These are phyloP conservation scores for Fusarium temperatum DNA, from an alignment of 2,329 filamentous ascomycete genomes.

Conservation along the genomic window DNA sequence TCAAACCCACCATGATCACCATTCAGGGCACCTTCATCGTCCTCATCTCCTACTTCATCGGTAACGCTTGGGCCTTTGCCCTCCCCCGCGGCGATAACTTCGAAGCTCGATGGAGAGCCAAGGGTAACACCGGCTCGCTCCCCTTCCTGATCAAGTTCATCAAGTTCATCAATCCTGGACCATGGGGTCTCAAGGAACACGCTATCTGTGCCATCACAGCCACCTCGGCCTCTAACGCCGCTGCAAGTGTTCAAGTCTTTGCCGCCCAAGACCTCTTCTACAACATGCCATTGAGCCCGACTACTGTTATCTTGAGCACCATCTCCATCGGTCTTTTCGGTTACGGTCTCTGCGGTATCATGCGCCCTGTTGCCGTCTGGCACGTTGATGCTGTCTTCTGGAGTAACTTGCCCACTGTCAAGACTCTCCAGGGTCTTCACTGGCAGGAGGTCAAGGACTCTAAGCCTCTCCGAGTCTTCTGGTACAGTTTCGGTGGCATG, in stretches of 20 bases:
- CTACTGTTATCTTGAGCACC: constrained; percentile 58
- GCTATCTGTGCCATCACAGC: constrained; percentile 63
- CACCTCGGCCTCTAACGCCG: constrained; percentile 61
- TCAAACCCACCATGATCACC: constrained; percentile 59
- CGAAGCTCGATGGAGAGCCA: constrained; percentile 57
- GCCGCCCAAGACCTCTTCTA: constrained; percentile 63
- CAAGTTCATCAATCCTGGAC: constrained; percentile 60
- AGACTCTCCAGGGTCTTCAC: constrained; percentile 63
- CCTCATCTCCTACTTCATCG: constrained; percentile 64
- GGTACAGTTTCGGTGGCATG: constrained; percentile 60
- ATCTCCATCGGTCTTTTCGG: constrained; percentile 66
- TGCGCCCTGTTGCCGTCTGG: constrained; percentile 64
- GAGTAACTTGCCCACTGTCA: constrained; percentile 61
- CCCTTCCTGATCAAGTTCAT: constrained; percentile 53
- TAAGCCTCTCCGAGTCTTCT: constrained; percentile 61
- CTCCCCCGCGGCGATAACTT: constrained; percentile 63
- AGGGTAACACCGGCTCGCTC: constrained; percentile 51
- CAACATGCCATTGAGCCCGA: constrained; percentile 54
- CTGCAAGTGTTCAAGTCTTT: constrained; percentile 54
- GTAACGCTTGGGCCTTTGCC: constrained; percentile 48
- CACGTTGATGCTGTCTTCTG: constrained; percentile 67
- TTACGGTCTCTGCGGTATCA: constrained; percentile 61
- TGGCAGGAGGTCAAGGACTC: constrained; percentile 61
- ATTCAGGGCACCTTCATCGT: constrained; percentile 66
- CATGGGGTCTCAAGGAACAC: constrained; percentile 66